A percentile compares a stretch with the other conserved stretches of the same genome.
Evolutionary conservation across 208 protist species (phyloP).

Genomic region (Crithidia bombi): DNA sequence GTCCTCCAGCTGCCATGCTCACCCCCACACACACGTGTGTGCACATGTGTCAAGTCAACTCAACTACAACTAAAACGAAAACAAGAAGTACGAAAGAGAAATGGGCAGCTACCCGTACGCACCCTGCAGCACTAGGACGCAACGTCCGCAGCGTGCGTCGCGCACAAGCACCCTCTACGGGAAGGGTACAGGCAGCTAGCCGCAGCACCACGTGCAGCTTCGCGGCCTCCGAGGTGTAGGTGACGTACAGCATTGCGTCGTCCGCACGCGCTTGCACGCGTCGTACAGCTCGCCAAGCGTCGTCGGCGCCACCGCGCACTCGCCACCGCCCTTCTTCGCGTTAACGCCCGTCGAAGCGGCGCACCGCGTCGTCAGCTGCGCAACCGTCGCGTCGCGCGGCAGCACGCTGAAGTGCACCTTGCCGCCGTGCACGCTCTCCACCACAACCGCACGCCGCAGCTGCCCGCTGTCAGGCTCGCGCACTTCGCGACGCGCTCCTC

Average conservation of each 20-base stretch:
- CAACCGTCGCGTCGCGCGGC: conserved; percentile 32
- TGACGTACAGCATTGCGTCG: conserved; percentile 47
- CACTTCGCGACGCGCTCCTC: conserved; percentile 3
- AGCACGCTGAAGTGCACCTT: conserved; percentile 33
- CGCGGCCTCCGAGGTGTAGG: conserved; percentile 29
- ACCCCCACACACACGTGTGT: background rate
- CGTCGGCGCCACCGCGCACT: conserved; percentile 29
- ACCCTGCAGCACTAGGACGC: background rate
- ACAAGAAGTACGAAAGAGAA: too few species aligned
- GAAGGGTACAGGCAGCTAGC: background rate
- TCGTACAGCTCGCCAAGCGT: conserved; percentile 41
- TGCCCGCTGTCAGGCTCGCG: background rate
- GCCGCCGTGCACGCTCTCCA: too few species aligned
- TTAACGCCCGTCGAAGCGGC: conserved; percentile 23
- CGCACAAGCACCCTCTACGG: background rate
- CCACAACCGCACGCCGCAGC: too few species aligned
- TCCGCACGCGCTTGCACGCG: conserved; percentile 31
- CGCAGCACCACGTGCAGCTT: background rate
- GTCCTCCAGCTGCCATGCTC: background rate
- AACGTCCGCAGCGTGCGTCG: background rate
- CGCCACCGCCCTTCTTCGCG: conserved; percentile 28
- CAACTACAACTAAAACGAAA: background rate
- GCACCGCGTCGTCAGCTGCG: conserved; percentile 29
- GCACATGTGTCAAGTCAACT: too few species aligned
- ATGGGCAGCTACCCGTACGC: too few species aligned